Conservation (phyloP, 2,329 filamentous ascomycete species). For the Nothopassalora personata region DNA sequence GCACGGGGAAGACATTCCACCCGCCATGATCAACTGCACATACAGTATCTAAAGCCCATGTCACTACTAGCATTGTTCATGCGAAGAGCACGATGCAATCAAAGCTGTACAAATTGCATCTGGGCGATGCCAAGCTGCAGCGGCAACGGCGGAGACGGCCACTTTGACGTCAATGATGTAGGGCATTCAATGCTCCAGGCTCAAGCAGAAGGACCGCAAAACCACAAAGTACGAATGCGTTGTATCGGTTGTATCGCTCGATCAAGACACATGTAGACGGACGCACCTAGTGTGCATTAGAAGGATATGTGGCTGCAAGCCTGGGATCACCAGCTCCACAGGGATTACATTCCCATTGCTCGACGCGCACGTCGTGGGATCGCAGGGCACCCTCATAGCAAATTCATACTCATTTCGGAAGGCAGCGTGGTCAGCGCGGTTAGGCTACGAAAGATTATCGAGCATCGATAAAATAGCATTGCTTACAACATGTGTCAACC, state of each 20-base stretch:
- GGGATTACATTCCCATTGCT: neutral
- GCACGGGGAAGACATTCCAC: constrained; percentile 22
- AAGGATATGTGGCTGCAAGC: constrained; percentile 6
- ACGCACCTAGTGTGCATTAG: constrained; percentile 6
- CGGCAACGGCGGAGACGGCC: constrained; percentile 5
- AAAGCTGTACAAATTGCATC: constrained; percentile 2
- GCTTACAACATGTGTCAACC: constrained; percentile 13
- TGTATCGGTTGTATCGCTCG: constrained; percentile 17
- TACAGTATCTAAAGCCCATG: constrained; percentile 11
- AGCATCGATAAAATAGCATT: neutral
- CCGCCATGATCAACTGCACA: constrained; percentile 14
- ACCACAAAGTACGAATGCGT: constrained; percentile 8
- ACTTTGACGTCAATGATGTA: constrained; percentile 15
- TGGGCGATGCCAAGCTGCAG: constrained; percentile 16
- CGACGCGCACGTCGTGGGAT: neutral
- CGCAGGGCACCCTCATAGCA: neutral
- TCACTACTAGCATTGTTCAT: constrained; percentile 5
- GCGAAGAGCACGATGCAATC: constrained; percentile 5
- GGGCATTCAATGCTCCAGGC: constrained; percentile 1
- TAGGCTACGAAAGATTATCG: neutral
- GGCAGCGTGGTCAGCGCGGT: neutral
- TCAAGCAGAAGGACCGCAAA: constrained; percentile 6
- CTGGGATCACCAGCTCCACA: constrained; percentile 6
- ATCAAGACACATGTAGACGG: constrained; percentile 10
- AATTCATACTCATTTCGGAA: no score